Base-by-base conservation (phyloP, 75 land plant species). In the Cupressus sempervirens region DNA sequence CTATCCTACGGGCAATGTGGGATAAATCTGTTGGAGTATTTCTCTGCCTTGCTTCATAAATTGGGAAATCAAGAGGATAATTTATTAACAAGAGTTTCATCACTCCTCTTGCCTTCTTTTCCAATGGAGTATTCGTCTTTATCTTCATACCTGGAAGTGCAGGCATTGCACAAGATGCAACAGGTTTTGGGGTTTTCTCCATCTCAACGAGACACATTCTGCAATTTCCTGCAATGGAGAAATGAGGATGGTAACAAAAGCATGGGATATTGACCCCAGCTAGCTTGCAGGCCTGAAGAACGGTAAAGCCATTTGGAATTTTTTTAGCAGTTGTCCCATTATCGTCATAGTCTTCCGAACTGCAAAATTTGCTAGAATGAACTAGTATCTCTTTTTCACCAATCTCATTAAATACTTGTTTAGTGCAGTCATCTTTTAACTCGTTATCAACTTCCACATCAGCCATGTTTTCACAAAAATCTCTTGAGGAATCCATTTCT, bases 131-230 rank as follows among this genome's bases (percentile, higher is more conserved):
- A n/a, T n/a, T n/a, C n/a, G n/a, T n/a, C n/a, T n/a, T n/a, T n/a
- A n/a, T n/a, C n/a, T n/a, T n/a, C n/a, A n/a, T n/a, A 97, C 99
- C 99, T 23, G 99, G 99, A 50, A 97, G 92, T 1, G 99, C 99
- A 75, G 99, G 99, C 99, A 97, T 97, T 76, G 99, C 99, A 85
- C 99, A 98, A 26, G 99, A 98, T 9, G 99, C 99, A 43, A 98
- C 99, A 34, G 99, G 99, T 89, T 98, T 98, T 23, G 99, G 99
- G 11, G 98, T 93, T 87, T 97, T 97, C 93, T 97, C 99, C 11
- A 97, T 98, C 85, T 97, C 99, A 4, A 98, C 99, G 26, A 98
- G 93, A 84, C 99, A 98, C 99, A 98, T 98, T 16, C 99, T 88
- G 88, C 99, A 98, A 81, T 98, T 98, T 11, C 99, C 99, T 7